Percentiles rank a stretch among this genome's conserved stretches.
These are phyloP conservation scores for Penicillium concentricum DNA, from an alignment of 2,329 filamentous ascomycete genomes.

Conservation along the genomic window DNA sequence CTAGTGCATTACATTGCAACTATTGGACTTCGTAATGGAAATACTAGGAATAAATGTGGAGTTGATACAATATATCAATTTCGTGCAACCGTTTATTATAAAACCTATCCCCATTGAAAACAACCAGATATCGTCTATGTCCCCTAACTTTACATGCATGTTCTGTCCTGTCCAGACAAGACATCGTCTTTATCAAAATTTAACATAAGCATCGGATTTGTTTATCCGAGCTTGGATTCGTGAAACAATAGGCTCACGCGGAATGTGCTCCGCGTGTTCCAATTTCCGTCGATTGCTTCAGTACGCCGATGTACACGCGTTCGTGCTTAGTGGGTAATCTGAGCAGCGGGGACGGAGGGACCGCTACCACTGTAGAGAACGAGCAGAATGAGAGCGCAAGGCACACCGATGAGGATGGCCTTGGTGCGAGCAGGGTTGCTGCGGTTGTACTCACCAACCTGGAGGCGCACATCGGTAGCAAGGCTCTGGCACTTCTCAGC, in stretches of 20 bases:
- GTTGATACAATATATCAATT: neutral
- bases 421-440: slow-evolving; percentile 25
- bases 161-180: slow-evolving; percentile 14
- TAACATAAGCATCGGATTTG: slow-evolving; percentile 8
- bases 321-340: slow-evolving; percentile 19
- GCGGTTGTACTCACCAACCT: slow-evolving; percentile 29
- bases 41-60: neutral
- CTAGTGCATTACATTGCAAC: neutral
- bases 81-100: slow-evolving; percentile 12
- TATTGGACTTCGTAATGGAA: neutral
- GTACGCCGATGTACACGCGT: neutral
- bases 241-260: slow-evolving; percentile 4
- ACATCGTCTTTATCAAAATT: slow-evolving; percentile 21
- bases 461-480: slow-evolving; percentile 44
- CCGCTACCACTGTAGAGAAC: slow-evolving; percentile 24
- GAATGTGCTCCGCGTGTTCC: neutral
- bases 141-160: slow-evolving; percentile 26
- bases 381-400: slow-evolving; percentile 18
- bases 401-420: slow-evolving; percentile 18
- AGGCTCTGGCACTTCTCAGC: slow-evolving; percentile 54
- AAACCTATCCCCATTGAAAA: slow-evolving; percentile 1
- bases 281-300: slow-evolving; percentile 9
- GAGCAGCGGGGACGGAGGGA: slow-evolving; percentile 2
- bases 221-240: slow-evolving; percentile 6
- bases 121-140: slow-evolving; percentile 17